Percentiles rank a stretch among this genome's conserved stretches.
Conservation (phyloP, 2,329 filamentous ascomycete species). For the Penicillium sp. region DNA sequence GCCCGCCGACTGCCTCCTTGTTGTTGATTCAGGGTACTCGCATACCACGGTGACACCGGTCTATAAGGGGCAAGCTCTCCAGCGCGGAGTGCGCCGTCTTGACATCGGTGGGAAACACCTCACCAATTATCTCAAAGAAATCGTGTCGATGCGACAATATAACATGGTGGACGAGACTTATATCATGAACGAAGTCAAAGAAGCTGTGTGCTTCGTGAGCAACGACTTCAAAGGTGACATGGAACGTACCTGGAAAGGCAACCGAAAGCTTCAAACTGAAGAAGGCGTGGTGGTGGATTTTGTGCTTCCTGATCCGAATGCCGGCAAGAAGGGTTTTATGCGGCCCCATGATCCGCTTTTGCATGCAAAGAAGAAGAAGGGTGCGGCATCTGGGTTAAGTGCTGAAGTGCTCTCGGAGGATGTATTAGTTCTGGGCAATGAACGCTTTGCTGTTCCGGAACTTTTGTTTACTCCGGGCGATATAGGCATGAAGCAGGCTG, state of each 20-base stretch:
- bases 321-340: slow-evolving; percentile 63
- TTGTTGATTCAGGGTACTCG: slow-evolving; percentile 90
- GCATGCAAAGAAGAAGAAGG: slow-evolving; percentile 53
- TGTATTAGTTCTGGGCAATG: slow-evolving; percentile 81
- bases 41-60: slow-evolving; percentile 88
- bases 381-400: slow-evolving; percentile 47
- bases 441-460: slow-evolving; percentile 87
- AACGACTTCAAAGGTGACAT: slow-evolving; percentile 73
- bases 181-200: slow-evolving; percentile 95
- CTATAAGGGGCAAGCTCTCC: slow-evolving; percentile 74
- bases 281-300: slow-evolving; percentile 76
- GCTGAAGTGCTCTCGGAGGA: slow-evolving; percentile 64
- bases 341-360: slow-evolving; percentile 72
- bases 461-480: slow-evolving; percentile 83
- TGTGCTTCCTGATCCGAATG: slow-evolving; percentile 77
- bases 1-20: slow-evolving; percentile 76
- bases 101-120: slow-evolving; percentile 90
- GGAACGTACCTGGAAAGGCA: slow-evolving; percentile 79
- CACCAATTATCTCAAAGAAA: slow-evolving; percentile 86
- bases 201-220: slow-evolving; percentile 79
- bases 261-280: slow-evolving; percentile 44
- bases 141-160: slow-evolving; percentile 87
- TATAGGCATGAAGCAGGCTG: slow-evolving; percentile 78
- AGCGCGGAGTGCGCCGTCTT: slow-evolving; percentile 76
- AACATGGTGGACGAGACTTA: slow-evolving; percentile 93